Evolutionary conservation across 345 rosid species (phyloP).

Genomic region (Rhodomyrtus tomentosa): DNA sequence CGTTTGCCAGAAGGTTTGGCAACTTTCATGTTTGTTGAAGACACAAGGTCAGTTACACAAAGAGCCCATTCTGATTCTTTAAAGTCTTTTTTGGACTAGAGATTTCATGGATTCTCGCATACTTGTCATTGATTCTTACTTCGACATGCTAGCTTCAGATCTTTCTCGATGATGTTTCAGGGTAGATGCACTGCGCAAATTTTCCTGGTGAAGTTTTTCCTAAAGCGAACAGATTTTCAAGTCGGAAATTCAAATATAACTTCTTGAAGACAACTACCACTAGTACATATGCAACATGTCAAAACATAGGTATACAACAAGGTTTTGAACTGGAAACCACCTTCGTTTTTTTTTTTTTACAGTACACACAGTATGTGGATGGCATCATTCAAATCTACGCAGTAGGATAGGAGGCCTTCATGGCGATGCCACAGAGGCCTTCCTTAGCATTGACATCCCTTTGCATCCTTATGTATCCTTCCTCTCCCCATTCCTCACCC

Average conservation of each 20-base stretch:
- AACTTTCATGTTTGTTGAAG: background rate
- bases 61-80: background rate
- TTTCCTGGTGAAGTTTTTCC: too few species aligned
- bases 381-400: background rate
- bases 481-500: slow-evolving; percentile 22
- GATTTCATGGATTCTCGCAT: background rate
- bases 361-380: background rate
- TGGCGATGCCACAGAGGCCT: slow-evolving; percentile 30
- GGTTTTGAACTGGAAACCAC: background rate
- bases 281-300: background rate
- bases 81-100: background rate
- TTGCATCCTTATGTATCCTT: slow-evolving; percentile 22
- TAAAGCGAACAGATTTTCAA: background rate
- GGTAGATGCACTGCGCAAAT: background rate
- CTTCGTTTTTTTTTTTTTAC: background rate
- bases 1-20: background rate
- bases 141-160: background rate
- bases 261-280: background rate
- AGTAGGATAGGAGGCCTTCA: slow-evolving; percentile 22
- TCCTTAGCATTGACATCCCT: slow-evolving; percentile 10
- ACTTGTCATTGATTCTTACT: background rate
- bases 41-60: background rate
- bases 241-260: background rate
- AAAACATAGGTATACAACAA: background rate
- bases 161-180: background rate